Percentiles rank a stretch among this genome's conserved stretches.
Evolutionary conservation across 768 basidiomycete genomes (phyloP).

Genomic region (Jaapia argillacea): DNA sequence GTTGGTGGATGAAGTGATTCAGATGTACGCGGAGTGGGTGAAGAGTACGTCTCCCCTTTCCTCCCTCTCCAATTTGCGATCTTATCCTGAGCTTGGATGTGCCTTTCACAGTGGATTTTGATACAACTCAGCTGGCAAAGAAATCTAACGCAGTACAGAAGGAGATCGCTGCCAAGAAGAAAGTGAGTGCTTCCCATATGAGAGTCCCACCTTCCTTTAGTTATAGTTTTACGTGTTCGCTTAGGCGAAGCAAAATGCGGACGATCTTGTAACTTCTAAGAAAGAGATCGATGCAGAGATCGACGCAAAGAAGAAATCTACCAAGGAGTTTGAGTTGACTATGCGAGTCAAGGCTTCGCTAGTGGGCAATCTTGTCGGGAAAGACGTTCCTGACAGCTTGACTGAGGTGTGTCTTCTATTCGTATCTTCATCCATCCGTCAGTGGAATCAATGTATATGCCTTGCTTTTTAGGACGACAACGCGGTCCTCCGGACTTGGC

Average conservation of each 20-base stretch:
- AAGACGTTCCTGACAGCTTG: slow-evolving; percentile 72
- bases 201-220: background rate
- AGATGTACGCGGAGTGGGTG: slow-evolving; percentile 89
- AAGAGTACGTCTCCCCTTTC: slow-evolving; percentile 53
- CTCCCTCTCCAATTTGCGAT: background rate
- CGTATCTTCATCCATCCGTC: slow-evolving; percentile 1
- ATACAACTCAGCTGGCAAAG: slow-evolving; percentile 67
- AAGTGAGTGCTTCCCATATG: slow-evolving; percentile 39
- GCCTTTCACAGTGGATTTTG: slow-evolving; percentile 67
- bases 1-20: slow-evolving; percentile 88
- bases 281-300: slow-evolving; percentile 78
- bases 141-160: slow-evolving; percentile 89
- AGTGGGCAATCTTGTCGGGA: slow-evolving; percentile 91
- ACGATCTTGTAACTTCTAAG: slow-evolving; percentile 80
- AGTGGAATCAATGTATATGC: background rate
- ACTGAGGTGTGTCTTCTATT: slow-evolving; percentile 59
- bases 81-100: background rate
- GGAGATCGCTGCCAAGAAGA: slow-evolving; percentile 89
- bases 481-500: slow-evolving; percentile 69
- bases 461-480: slow-evolving; percentile 76
- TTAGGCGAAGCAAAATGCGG: slow-evolving; percentile 86
- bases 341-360: slow-evolving; percentile 76
- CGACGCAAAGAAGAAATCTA: slow-evolving; percentile 63
- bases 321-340: slow-evolving; percentile 62
- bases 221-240: background rate